Evolutionary conservation across 257 asterid species (phyloP), one percentile per base, ranked within the genome.

Genomic region (Gardenia jasminoides): DNA sequence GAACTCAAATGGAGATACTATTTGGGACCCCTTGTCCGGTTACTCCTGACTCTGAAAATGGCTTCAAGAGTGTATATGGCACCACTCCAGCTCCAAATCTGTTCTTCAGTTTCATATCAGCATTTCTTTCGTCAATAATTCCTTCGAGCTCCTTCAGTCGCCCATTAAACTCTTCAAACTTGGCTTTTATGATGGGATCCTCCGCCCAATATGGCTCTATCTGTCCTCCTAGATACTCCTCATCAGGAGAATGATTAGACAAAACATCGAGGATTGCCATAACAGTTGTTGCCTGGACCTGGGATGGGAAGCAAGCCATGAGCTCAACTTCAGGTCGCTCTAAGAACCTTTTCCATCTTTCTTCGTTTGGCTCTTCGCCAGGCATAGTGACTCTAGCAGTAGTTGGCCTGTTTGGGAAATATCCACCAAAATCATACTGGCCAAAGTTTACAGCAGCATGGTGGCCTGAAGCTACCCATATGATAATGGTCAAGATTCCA

Each of bases 371-470:
- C 9, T 94, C 89, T 76, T 94, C 98, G 0, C 82, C 78, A 0
- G 97, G 97, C 93, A 94, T 86, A 13, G 67, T 82, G 3, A 75
- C 62, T 30, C 97, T 86, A 2, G 95, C 96, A 48, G 82, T 80
- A 36, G 95, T 77, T 0, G 97, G 96, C 82, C 97, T 74, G 65
- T 92, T 94, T 1, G 98, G 98, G 9, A 92, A 86, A 67, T 90
- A 92, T 8, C 86, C 98, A 0, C 76, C 97, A 16, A 67, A 92
- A 67, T 86, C 86, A 13, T 83, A 94, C 52, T 94, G 98, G 0
- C 98, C 97, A 12, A 94, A 92, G 83, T 92, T 92, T 0, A 92
- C 97, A 0, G 97, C 97, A 10, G 98, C 93, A 72, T 91, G 98
- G 81, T 91, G 97, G 0, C 90, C 96, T 0, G 97, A 91, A 41